phyloP scores from a whole-genome alignment of 2,329 filamentous ascomycete genomes.

The Paraconiothyrium brasiliense region DNA sequence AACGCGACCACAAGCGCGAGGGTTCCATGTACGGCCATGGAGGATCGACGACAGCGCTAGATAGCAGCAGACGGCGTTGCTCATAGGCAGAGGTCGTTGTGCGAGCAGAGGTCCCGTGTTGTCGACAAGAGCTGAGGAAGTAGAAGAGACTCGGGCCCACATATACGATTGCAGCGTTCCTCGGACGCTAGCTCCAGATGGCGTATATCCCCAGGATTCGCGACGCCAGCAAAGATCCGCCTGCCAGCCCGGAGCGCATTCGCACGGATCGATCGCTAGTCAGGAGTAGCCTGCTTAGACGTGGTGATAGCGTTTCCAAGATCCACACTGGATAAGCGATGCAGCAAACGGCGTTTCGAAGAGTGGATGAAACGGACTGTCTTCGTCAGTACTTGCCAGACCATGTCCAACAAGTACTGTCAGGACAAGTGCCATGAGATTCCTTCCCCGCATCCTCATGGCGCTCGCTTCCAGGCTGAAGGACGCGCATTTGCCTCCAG shows the following conservation, averaged over 20 bases:
- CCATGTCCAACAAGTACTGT: background rate
- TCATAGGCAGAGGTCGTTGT: constrained; percentile 18
- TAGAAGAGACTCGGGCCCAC: constrained; percentile 1
- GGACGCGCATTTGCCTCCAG: constrained; percentile 10
- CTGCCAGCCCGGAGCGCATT: constrained; percentile 10
- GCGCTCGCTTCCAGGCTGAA: constrained; percentile 12
- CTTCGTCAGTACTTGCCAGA: background rate
- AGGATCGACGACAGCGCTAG: constrained; percentile 8
- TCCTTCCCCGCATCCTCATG: constrained; percentile 13
- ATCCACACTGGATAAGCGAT: background rate
- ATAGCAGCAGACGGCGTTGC: background rate
- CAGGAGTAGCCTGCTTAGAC: constrained; percentile 17
- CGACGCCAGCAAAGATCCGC: constrained; percentile 16
- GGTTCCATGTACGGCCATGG: constrained; percentile 36
- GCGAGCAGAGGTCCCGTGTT: constrained; percentile 16
- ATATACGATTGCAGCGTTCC: constrained; percentile 5
- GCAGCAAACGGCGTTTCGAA: constrained; percentile 6
- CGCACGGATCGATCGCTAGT: constrained; percentile 28
- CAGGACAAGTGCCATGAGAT: background rate
- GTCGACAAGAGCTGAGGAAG: constrained; percentile 3
- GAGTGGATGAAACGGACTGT: background rate
- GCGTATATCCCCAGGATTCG: constrained; percentile 13
- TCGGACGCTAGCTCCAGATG: constrained; percentile 23
- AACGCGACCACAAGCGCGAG: constrained; percentile 36
- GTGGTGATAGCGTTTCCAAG: constrained; percentile 2